Percentiles rank a stretch among this genome's conserved stretches.
These are phyloP conservation scores for Pythium periplocum DNA, from an alignment of 352 stramenopile genomes.

Conservation along the genomic window DNA sequence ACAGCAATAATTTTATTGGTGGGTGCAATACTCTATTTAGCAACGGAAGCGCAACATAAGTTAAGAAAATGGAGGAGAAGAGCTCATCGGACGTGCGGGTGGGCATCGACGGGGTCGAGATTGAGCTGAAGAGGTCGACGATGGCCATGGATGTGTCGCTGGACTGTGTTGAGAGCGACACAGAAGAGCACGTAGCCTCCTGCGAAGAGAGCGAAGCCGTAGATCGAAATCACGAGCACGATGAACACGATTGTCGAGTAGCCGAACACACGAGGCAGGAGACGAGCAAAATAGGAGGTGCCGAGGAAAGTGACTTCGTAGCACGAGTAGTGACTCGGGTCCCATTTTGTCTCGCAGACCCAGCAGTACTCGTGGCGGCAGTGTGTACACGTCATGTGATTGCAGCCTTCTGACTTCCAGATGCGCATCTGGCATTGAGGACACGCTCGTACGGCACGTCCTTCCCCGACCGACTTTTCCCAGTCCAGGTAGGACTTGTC, in stretches of 20 bases:
- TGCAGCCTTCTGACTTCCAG: constrained; percentile 73
- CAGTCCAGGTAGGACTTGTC: constrained; percentile 55
- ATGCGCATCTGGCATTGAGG: constrained; percentile 64
- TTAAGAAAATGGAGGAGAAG: too few species aligned
- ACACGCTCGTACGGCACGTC: constrained; percentile 46
- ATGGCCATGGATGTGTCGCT: background rate
- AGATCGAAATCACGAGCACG: constrained; percentile 43
- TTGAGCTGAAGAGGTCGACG: too few species aligned
- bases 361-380: constrained; percentile 69
- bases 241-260: constrained; percentile 47
- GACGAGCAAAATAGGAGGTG: constrained; percentile 25
- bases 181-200: constrained; percentile 28
- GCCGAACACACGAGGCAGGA: constrained; percentile 33
- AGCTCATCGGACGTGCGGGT: too few species aligned
- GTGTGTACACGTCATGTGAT: constrained; percentile 70
- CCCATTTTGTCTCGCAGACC: constrained; percentile 54
- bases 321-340: constrained; percentile 61
- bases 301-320: constrained; percentile 54
- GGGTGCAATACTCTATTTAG: too few species aligned
- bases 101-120: too few species aligned
- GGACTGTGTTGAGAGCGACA: background rate
- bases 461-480: constrained; percentile 52
- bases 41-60: too few species aligned
- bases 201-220: constrained; percentile 51
- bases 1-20: too few species aligned